Conservation (phyloP, 768 basidiomycete genomes). For the Rhodotorula sphaerocarpa region DNA sequence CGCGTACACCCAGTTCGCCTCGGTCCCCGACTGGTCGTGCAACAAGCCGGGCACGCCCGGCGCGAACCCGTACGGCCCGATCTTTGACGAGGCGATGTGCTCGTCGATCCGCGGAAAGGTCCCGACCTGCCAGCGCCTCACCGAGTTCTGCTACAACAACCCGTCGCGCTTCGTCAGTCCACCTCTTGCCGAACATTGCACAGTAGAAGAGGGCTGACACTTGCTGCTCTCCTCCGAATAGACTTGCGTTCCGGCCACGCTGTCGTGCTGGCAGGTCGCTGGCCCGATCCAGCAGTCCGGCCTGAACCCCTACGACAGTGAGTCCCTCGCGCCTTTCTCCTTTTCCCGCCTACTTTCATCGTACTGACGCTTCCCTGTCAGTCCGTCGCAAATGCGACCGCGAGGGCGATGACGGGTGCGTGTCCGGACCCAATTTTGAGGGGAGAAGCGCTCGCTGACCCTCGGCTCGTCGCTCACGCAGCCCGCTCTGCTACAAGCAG, state of each 20-base stretch:
- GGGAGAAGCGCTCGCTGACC: too few relatives aligned
- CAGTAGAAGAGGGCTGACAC: too few relatives aligned
- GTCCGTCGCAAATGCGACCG: slow-evolving; percentile 65
- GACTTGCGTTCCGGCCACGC: slow-evolving; percentile 25
- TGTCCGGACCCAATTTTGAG: too few relatives aligned
- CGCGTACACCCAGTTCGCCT: slow-evolving; percentile 59
- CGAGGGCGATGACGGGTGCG: slow-evolving; percentile 51
- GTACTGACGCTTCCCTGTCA: slow-evolving; percentile 39
- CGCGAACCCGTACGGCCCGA: slow-evolving; percentile 50
- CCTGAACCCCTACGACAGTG: slow-evolving; percentile 71
- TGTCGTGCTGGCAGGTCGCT: slow-evolving; percentile 53
- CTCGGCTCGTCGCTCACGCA: too few relatives aligned
- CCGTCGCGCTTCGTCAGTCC: slow-evolving; percentile 56
- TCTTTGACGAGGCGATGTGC: slow-evolving; percentile 60
- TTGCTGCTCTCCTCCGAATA: not conserved
- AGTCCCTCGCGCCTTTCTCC: not conserved
- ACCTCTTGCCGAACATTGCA: too few relatives aligned
- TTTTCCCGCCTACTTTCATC: not conserved
- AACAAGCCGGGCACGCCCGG: slow-evolving; percentile 25
- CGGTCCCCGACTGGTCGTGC: slow-evolving; percentile 71
- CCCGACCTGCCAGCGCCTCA: slow-evolving; percentile 64
- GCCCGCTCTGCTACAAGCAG: slow-evolving; percentile 49
- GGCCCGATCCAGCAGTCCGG: slow-evolving; percentile 60
- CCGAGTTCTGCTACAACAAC: slow-evolving; percentile 61
- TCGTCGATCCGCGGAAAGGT: slow-evolving; percentile 51